phyloP scores from a whole-genome alignment of 2,329 filamentous ascomycete genomes.

The Colletotrichum camelliae region DNA sequence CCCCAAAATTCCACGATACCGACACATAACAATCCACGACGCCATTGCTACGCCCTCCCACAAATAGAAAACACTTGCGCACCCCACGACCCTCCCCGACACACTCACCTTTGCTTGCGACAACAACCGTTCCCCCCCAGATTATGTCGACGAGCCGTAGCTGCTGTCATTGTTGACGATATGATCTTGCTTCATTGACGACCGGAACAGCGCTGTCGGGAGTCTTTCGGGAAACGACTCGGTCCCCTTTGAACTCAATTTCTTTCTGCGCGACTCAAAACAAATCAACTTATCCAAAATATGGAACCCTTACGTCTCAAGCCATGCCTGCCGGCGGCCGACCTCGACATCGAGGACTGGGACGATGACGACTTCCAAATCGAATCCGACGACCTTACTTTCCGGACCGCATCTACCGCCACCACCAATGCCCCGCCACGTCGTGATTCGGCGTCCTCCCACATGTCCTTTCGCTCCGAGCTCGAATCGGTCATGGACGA shows the following conservation, averaged over 20 bases:
- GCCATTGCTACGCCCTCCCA: slow-evolving; percentile 13
- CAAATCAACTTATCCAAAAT: slow-evolving; percentile 21
- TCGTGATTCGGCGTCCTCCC: slow-evolving; percentile 82
- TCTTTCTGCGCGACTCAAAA: neutral
- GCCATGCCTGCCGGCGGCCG: slow-evolving; percentile 53
- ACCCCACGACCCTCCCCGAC: neutral
- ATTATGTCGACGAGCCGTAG: slow-evolving; percentile 24
- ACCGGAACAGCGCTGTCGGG: slow-evolving; percentile 21
- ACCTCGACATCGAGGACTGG: slow-evolving; percentile 75
- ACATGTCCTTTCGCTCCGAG: slow-evolving; percentile 82
- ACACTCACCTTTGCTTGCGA: neutral
- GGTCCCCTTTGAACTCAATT: neutral
- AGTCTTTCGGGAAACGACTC: slow-evolving; percentile 1
- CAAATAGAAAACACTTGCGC: neutral
- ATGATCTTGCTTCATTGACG: slow-evolving; percentile 26
- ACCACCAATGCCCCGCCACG: slow-evolving; percentile 55
- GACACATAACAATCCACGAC: slow-evolving; percentile 17
- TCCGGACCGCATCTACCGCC: slow-evolving; percentile 56
- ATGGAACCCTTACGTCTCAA: slow-evolving; percentile 64
- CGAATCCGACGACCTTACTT: slow-evolving; percentile 69
- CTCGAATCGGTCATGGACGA: slow-evolving; percentile 77
- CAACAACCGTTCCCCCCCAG: neutral
- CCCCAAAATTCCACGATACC: slow-evolving; percentile 18
- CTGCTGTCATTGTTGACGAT: slow-evolving; percentile 24
- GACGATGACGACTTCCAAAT: slow-evolving; percentile 79